Base-by-base conservation (phyloP, 1,284 basidiomycete genomes). In the Tausonia pullulans region DNA sequence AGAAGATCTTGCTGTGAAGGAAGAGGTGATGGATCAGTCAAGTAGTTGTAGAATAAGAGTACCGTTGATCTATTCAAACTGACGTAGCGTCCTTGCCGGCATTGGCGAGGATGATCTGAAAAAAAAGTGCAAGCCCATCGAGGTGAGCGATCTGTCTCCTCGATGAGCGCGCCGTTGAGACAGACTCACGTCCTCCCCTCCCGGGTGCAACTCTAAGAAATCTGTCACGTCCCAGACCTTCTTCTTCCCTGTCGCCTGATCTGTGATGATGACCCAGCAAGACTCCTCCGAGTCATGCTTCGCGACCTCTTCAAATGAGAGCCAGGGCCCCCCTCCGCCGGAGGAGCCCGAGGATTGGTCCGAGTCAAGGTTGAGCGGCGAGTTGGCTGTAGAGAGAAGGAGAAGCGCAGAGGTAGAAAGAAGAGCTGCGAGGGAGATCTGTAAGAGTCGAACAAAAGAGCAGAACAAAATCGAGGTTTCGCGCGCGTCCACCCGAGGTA, bases 241-340 rank as follows among this genome's bases (percentile, higher is more conserved):
- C 2, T 75, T 74, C 69, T 73, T n/a, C 5, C 50, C 60, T 7
- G 51, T 61, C 0, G n/a, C 50, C 6, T 45, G 54, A 70, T 70
- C 82, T 68, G 82, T 79, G 68, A 93, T 87, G 70, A 94, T 85
- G 67, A 95, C 87, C 92, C 90, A 94, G 75, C 89, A 90, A 58
- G 78, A 77, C 40, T 80, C 78, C 40, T 69, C 68, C 41, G 72
- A 76, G 67, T 77, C 79, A 72, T 85, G 82, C 71, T 80, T 78
- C 70, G 78, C 76, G 4, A 84, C 79, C 69, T 84, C 81, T 8
- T 78, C 27, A 27, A 27, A 27, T 27, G 27, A 27, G 27, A 27
- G 27, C 27, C 27, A 27, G 27, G 27, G 27, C 27, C 27, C 27
- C 27, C 27, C 27, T 27, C 27, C 27, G 27, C 27, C 27, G 27